These are phyloP conservation scores for Rhizophagus sp. DNA, from an alignment of 192 early-diverging fungal genomes.

Conservation along the genomic window DNA sequence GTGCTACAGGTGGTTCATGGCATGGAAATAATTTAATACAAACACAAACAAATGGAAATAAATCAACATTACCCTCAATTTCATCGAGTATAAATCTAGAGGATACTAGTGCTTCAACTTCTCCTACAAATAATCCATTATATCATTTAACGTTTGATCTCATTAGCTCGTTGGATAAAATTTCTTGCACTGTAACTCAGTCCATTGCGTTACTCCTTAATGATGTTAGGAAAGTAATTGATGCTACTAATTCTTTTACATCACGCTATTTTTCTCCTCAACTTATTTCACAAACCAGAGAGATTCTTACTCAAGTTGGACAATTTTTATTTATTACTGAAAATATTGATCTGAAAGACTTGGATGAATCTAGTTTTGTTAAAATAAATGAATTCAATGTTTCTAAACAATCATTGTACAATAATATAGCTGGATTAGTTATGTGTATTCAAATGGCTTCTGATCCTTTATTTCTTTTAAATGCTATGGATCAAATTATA, in stretches of 20 bases:
- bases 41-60: background rate
- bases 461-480: conserved; percentile 56
- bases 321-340: conserved; percentile 45
- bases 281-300: conserved; percentile 38
- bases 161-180: background rate
- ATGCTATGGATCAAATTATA: conserved; percentile 53
- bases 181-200: background rate
- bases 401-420: conserved; percentile 64
- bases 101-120: background rate
- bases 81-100: no score
- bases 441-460: conserved; percentile 57
- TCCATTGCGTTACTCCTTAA: background rate
- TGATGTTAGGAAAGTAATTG: background rate
- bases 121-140: background rate
- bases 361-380: conserved; percentile 4
- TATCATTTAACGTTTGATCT: background rate
- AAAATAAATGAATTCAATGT: conserved; percentile 56
- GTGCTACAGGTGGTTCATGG: conserved; percentile 24
- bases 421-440: conserved; percentile 63
- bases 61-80: background rate
- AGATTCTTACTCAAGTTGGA: conserved; percentile 36
- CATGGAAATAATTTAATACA: conserved; percentile 25
- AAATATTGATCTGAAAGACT: conserved; percentile 36
- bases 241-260: background rate
- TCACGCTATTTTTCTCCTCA: conserved; percentile 17